Conservation (phyloP, 202 grass and related monocot genomes). For the Saccharum hybrid region DNA sequence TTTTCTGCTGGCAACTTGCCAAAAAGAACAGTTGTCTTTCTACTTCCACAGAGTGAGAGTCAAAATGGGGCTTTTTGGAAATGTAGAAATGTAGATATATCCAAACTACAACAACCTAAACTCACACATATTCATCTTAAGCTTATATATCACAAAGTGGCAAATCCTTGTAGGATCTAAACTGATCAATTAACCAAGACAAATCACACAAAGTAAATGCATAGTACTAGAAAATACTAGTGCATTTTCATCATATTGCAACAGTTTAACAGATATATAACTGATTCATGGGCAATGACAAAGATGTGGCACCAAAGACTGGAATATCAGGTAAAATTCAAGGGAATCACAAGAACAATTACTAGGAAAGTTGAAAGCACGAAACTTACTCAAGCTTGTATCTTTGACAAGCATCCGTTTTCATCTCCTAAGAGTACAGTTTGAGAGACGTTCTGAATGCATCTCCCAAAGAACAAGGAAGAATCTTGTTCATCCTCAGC, state of each 20-base stretch:
- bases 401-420: neutral
- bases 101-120: neutral
- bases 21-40: neutral
- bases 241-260: slow-evolving; percentile 12
- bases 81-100: neutral
- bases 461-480: slow-evolving; percentile 34
- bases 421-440: slow-evolving; percentile 39
- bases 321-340: slow-evolving; percentile 23
- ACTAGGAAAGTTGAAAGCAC: slow-evolving; percentile 12
- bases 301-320: slow-evolving; percentile 18
- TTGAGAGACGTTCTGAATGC: slow-evolving; percentile 24
- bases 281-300: slow-evolving; percentile 20
- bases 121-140: too few species aligned
- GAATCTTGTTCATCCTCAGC: slow-evolving; percentile 31
- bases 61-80: slow-evolving; percentile 25
- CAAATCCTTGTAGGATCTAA: slow-evolving; percentile 14
- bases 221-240: slow-evolving; percentile 9
- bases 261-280: slow-evolving; percentile 17
- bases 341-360: slow-evolving; percentile 29
- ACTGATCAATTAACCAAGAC: slow-evolving; percentile 25
- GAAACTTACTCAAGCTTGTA: slow-evolving; percentile 41
- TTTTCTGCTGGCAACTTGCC: neutral
- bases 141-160: neutral
- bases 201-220: slow-evolving; percentile 19
- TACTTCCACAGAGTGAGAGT: neutral